phyloP scores from a whole-genome alignment of 257 asterid genomes.

The Nicotiana attenuata region DNA sequence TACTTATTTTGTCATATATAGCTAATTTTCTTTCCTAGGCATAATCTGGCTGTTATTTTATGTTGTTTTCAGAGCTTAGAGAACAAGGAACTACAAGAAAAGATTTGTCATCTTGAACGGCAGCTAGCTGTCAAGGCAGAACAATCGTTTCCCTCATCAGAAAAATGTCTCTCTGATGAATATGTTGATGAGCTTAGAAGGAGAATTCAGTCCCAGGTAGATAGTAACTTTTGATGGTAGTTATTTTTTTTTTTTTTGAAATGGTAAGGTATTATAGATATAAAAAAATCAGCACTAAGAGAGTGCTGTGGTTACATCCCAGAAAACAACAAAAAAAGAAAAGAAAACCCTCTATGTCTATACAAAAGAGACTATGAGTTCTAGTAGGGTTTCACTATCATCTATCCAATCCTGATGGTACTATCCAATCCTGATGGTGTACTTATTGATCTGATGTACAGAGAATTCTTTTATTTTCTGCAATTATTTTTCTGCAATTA shows the following conservation, averaged over 20 bases:
- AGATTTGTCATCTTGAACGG: conserved; percentile 52
- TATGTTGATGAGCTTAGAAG: conserved; percentile 56
- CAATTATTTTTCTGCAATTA: not conserved
- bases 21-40: not conserved
- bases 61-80: conserved; percentile 55
- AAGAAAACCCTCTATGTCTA: too few relatives aligned
- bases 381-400: too few relatives aligned
- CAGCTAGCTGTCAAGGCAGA: conserved; percentile 47
- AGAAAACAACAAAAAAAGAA: too few relatives aligned
- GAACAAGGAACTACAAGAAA: conserved; percentile 66
- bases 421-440: too few relatives aligned
- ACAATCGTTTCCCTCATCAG: conserved; percentile 34
- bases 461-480: not conserved
- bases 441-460: not conserved
- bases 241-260: not conserved
- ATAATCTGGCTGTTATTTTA: conserved; percentile 8
- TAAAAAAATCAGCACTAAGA: too few relatives aligned
- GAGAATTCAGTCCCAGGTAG: conserved; percentile 64
- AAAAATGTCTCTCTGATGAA: conserved; percentile 50
- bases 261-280: too few relatives aligned
- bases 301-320: too few relatives aligned
- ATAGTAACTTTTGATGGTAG: not conserved
- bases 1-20: not conserved
- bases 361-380: too few relatives aligned
- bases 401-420: too few relatives aligned